phyloP scores from a whole-genome alignment of 2,329 filamentous ascomycete species.

The Exophiala viscosa region DNA sequence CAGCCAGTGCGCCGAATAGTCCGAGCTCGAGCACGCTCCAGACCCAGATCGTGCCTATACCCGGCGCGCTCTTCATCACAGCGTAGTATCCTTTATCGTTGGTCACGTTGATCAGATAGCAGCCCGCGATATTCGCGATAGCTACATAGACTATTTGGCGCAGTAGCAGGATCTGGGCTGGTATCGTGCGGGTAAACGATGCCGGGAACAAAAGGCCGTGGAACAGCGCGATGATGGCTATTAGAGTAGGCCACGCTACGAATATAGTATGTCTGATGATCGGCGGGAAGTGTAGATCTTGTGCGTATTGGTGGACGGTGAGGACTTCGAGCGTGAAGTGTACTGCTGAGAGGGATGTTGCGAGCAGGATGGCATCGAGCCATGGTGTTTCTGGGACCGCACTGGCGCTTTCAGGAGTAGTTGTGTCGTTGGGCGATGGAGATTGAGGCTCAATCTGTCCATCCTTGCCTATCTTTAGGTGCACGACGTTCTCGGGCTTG shows the following conservation, averaged over 20 bases:
- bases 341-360: conserved; percentile 41
- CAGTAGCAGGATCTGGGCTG: conserved; percentile 5
- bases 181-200: neutral
- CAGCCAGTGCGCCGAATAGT: conserved; percentile 61
- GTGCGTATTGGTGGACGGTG: conserved; percentile 46
- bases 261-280: conserved; percentile 35
- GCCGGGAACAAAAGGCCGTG: conserved; percentile 44
- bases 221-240: conserved; percentile 42
- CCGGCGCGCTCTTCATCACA: conserved; percentile 88
- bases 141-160: conserved; percentile 58
- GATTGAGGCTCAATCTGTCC: conserved; percentile 17
- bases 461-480: conserved; percentile 24
- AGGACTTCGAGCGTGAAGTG: conserved; percentile 46
- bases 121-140: conserved; percentile 61
- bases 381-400: conserved; percentile 14
- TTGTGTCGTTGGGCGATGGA: neutral
- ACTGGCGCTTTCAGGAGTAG: neutral
- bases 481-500: conserved; percentile 24
- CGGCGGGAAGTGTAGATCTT: conserved; percentile 28
- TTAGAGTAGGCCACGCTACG: conserved; percentile 41
- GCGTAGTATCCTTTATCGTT: conserved; percentile 78
- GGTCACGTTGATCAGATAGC: conserved; percentile 75
- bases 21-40: conserved; percentile 89
- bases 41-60: conserved; percentile 84
- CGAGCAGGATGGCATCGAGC: conserved; percentile 43